A percentile compares a stretch with the other conserved stretches of the same genome.
phyloP scores from a whole-genome alignment of 2,329 filamentous ascomycete species.

The Hirsutella minnesotensis region DNA sequence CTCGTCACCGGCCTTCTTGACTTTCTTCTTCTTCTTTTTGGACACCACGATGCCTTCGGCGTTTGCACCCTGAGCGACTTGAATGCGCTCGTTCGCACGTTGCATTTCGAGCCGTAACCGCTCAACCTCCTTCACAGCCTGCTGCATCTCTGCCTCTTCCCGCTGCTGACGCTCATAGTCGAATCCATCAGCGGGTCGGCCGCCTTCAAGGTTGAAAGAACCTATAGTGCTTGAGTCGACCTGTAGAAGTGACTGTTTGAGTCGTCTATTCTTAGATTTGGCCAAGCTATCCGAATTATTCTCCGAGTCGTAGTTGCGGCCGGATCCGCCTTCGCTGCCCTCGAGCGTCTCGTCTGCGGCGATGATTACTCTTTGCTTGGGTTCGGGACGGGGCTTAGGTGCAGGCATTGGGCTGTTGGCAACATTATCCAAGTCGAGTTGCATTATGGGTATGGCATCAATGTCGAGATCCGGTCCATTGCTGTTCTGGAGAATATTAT shows the following conservation, averaged over 20 bases:
- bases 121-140: slow-evolving; percentile 83
- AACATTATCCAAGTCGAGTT: slow-evolving; percentile 62
- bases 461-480: slow-evolving; percentile 78
- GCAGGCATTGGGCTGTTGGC: slow-evolving; percentile 16
- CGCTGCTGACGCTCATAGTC: slow-evolving; percentile 56
- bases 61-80: slow-evolving; percentile 56
- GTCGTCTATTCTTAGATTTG: slow-evolving; percentile 37
- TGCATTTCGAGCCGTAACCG: slow-evolving; percentile 81
- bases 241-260: slow-evolving; percentile 58
- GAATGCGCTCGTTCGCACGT: slow-evolving; percentile 62
- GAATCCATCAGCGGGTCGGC: slow-evolving; percentile 22
- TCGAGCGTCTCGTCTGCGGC: slow-evolving; percentile 63
- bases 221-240: slow-evolving; percentile 80
- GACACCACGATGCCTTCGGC: slow-evolving; percentile 53
- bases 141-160: slow-evolving; percentile 81
- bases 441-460: slow-evolving; percentile 92
- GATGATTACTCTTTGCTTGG: slow-evolving; percentile 52
- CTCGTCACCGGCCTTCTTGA: slow-evolving; percentile 17
- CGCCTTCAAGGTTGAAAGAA: slow-evolving; percentile 52
- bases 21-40: slow-evolving; percentile 45
- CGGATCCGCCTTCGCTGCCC: slow-evolving; percentile 34
- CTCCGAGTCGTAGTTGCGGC: slow-evolving; percentile 40
- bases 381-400: slow-evolving; percentile 25
- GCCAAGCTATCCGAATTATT: slow-evolving; percentile 33
- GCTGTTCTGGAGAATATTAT: slow-evolving; percentile 59